phyloP scores from a whole-genome alignment of 2,329 filamentous ascomycete genomes.

The Phyllosticta capitalensis region DNA sequence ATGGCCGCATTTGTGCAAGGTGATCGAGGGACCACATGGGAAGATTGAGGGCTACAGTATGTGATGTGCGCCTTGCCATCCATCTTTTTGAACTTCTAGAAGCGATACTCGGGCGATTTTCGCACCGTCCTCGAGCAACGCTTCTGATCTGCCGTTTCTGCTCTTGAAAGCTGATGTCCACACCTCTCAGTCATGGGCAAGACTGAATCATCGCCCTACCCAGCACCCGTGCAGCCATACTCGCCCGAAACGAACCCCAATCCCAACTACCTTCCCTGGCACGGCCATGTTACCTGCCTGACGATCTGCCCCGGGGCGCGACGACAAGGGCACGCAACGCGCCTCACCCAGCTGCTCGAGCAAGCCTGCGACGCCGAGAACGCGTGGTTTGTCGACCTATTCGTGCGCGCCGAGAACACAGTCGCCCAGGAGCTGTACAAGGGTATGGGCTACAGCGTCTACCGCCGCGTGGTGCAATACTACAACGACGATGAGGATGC shows the following conservation, averaged over 20 bases:
- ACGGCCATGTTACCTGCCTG: conserved; percentile 92
- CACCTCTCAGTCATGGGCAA: conserved; percentile 77
- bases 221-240: conserved; percentile 62
- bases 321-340: conserved; percentile 76
- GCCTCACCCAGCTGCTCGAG: conserved; percentile 73
- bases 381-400: conserved; percentile 93
- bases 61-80: conserved; percentile 20
- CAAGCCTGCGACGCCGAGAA: conserved; percentile 70
- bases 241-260: conserved; percentile 43
- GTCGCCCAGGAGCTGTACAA: conserved; percentile 84
- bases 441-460: conserved; percentile 83
- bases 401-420: conserved; percentile 80
- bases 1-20: conserved; percentile 92
- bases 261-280: conserved; percentile 88
- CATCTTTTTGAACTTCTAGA: neutral
- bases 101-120: no score
- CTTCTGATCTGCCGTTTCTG: neutral
- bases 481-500: conserved; percentile 95
- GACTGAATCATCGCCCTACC: conserved; percentile 70
- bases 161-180: neutral
- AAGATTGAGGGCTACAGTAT: conserved; percentile 90
- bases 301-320: conserved; percentile 84
- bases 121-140: neutral
- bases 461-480: conserved; percentile 79
- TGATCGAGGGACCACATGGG: conserved; percentile 77